Percentiles rank a stretch among this genome's conserved stretches.
phyloP scores from a whole-genome alignment of 331 rosid species.

The Stylosanthes scabra region DNA sequence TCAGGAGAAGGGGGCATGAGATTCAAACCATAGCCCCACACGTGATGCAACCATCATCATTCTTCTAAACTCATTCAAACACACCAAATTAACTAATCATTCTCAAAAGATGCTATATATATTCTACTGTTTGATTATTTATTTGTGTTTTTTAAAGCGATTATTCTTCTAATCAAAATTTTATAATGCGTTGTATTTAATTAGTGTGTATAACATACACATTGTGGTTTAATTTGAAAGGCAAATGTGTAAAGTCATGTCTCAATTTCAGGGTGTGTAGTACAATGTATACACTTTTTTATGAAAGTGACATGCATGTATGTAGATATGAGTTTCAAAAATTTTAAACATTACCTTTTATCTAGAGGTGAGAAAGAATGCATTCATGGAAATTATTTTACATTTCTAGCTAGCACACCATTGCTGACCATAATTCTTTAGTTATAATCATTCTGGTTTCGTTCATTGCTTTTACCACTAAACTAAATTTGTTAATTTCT shows the following conservation, averaged over 20 bases:
- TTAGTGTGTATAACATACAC: no score
- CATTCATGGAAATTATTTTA: no score
- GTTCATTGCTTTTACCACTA: neutral
- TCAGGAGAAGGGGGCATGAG: slow-evolving; percentile 47
- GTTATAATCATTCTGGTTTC: neutral
- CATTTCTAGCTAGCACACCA: neutral
- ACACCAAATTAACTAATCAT: no score
- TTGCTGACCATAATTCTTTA: slow-evolving; percentile 19
- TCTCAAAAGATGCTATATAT: neutral
- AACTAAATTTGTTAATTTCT: slow-evolving; percentile 1
- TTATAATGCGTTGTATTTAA: no score
- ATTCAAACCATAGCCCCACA: slow-evolving; percentile 43
- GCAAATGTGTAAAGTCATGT: no score
- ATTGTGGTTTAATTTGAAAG: no score
- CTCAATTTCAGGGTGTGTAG: neutral
- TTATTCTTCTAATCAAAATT: no score
- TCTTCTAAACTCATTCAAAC: neutral
- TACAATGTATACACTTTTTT: neutral
- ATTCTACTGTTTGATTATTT: no score
- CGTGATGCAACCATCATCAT: slow-evolving; percentile 32
- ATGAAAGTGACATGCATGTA: neutral
- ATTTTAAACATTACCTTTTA: neutral
- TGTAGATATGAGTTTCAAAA: neutral
- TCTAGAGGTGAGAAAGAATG: neutral
- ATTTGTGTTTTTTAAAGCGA: no score